Evolutionary conservation across 1,284 basidiomycete species (phyloP).

Genomic region (Grifola frondosa): DNA sequence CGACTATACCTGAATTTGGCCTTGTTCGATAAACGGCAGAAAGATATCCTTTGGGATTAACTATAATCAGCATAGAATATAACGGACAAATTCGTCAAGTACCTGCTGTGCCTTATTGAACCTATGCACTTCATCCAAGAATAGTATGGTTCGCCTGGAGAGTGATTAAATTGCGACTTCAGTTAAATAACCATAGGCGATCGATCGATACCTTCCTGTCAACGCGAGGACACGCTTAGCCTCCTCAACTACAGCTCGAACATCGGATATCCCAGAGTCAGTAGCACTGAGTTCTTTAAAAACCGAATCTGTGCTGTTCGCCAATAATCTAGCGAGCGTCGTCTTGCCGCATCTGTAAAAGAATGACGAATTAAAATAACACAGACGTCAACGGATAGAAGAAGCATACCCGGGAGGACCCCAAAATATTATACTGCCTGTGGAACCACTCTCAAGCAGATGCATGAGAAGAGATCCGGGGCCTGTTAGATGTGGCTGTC

Average conservation of each 20-base stretch:
- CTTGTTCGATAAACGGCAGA: slow-evolving; percentile 79
- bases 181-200: too few species aligned
- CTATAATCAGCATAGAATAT: slow-evolving; percentile 1
- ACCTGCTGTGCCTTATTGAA: slow-evolving; percentile 85
- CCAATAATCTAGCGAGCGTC: slow-evolving; percentile 73
- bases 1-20: slow-evolving; percentile 63
- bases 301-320: slow-evolving; percentile 55
- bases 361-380: background rate
- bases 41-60: slow-evolving; percentile 71
- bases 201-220: slow-evolving; percentile 54
- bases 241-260: slow-evolving; percentile 81
- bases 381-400: background rate
- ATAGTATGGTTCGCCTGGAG: slow-evolving; percentile 67
- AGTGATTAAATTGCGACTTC: too few species aligned
- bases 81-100: background rate
- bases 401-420: slow-evolving; percentile 67
- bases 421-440: slow-evolving; percentile 73
- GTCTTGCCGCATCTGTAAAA: slow-evolving; percentile 71
- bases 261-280: slow-evolving; percentile 73
- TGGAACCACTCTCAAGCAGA: slow-evolving; percentile 44
- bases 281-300: slow-evolving; percentile 82
- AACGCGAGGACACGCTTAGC: slow-evolving; percentile 71
- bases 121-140: slow-evolving; percentile 89
- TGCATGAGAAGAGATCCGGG: slow-evolving; percentile 53
- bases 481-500: slow-evolving; percentile 62